Evolutionary conservation across 2,329 filamentous ascomycete genomes (phyloP).

Genomic region (Xylariaceae sp.): DNA sequence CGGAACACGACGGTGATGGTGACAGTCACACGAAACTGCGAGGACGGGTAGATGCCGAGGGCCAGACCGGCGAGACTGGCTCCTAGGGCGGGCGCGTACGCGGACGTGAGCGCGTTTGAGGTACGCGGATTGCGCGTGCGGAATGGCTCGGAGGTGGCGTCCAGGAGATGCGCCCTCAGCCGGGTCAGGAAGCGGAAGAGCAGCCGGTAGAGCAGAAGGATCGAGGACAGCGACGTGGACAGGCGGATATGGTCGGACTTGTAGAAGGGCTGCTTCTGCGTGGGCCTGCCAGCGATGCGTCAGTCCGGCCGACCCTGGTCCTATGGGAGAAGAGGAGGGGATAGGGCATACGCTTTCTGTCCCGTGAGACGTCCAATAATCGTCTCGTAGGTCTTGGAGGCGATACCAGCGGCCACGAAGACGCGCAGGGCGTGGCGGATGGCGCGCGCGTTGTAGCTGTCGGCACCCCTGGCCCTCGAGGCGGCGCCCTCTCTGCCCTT

Average conservation of each 20-base stretch:
- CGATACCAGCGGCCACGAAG: constrained; percentile 56
- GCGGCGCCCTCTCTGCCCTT: constrained; percentile 19
- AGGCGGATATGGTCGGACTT: constrained; percentile 66
- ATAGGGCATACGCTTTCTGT: constrained; percentile 33
- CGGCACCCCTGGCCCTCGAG: constrained; percentile 24
- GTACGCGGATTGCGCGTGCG: constrained; percentile 73
- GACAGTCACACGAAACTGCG: constrained; percentile 61
- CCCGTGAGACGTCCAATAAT: constrained; percentile 41
- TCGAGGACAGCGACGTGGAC: constrained; percentile 74
- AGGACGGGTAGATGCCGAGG: constrained; percentile 63
- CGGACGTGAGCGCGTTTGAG: constrained; percentile 67
- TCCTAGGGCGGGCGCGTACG: constrained; percentile 80
- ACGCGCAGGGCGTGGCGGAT: constrained; percentile 64
- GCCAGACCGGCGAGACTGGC: constrained; percentile 80
- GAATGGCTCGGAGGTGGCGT: constrained; percentile 74
- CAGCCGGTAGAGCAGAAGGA: constrained; percentile 80
- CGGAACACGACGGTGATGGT: constrained; percentile 76
- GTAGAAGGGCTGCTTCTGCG: constrained; percentile 46
- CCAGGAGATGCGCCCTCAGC: constrained; percentile 69
- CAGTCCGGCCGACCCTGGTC: too few species aligned
- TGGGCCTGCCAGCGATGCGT: too few species aligned
- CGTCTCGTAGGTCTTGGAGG: constrained; percentile 55
- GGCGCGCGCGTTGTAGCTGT: constrained; percentile 64
- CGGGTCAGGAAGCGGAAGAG: constrained; percentile 84
- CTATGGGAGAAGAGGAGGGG: too few species aligned